Evolutionary conservation across 2,329 filamentous ascomycete species (phyloP), one percentile per base, ranked within the genome.

Genomic region (Phoma sp.): DNA sequence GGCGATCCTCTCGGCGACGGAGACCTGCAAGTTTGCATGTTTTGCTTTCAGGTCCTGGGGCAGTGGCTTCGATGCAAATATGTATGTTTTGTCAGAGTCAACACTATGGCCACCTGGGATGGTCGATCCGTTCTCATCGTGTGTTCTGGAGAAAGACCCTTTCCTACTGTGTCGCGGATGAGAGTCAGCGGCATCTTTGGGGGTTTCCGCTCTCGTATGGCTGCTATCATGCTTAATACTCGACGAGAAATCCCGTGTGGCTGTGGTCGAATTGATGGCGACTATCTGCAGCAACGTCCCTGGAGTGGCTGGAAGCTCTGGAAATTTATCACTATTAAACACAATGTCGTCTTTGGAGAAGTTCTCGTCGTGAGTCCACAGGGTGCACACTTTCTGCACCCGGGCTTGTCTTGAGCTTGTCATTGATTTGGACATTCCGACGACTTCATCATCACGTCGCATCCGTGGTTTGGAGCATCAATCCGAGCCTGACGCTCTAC

Each of bases 291-390:
- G 86, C 50, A 96, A 78, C 58, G 84, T 83, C 24, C 89, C 90
- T 0, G 85, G 79, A 52, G 83, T 82, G 58, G 91, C 80, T 40
- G 84, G 82, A 39, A 82, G 79, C 60, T 83, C 82, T 47, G 85
- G 83, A 55, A 93, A 85, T 13, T 87, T 81, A 51, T 90, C 86
- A 53, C 88, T 81, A 70, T 93, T 95, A 67, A 96, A 82, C 22
- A 95, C 80, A 39, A 95, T 87, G 64, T 93, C 90, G 66, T 96
- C 90, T 52, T 83, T 84, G 7, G 88, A 87, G 66, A 92, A 89
- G 37, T 83, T 86, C 61, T 96, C 90, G 71, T 93, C 89, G 62
- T 85, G 82, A 7, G 83, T 80, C 80, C 82, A 84, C 11, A 85
- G 71, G 2, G 78, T 79, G 63, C 80, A 83, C 5, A 77, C 51